Evolutionary conservation across 163 green algal genomes (phyloP).

Genomic region (Scenedesmus sp.): DNA sequence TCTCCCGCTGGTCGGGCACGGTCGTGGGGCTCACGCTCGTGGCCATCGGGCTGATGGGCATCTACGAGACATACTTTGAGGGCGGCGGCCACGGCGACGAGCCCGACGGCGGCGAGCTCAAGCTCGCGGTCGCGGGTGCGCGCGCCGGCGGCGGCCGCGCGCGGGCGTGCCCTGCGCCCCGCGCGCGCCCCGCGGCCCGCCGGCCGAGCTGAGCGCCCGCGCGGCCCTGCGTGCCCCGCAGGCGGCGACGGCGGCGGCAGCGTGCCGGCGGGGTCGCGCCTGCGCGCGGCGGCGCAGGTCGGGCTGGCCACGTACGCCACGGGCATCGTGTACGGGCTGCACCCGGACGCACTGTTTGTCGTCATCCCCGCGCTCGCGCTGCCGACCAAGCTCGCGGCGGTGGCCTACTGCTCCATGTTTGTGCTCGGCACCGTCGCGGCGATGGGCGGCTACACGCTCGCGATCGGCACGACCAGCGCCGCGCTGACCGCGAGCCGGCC

Average conservation of each 20-base stretch:
- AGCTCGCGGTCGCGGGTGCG: constrained; percentile 50
- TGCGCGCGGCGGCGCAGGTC: constrained; percentile 24
- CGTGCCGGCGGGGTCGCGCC: constrained; percentile 17
- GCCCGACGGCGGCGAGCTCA: constrained; percentile 54
- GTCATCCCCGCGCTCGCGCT: constrained; percentile 96
- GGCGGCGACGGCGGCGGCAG: neutral
- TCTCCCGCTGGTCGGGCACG: constrained; percentile 74
- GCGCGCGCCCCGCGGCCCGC: too few species aligned
- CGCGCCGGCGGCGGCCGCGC: neutral
- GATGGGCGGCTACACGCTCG: constrained; percentile 96
- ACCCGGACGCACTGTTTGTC: constrained; percentile 98
- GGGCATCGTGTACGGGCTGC: constrained; percentile 96
- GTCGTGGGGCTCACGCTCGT: constrained; percentile 93
- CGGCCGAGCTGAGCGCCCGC: too few species aligned
- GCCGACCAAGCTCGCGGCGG: constrained; percentile 87
- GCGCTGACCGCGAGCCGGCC: constrained; percentile 74
- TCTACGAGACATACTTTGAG: constrained; percentile 87
- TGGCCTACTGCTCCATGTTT: constrained; percentile 95
- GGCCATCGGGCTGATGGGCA: constrained; percentile 87
- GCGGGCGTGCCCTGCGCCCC: too few species aligned
- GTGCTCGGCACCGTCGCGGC: constrained; percentile 93
- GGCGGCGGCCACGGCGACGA: constrained; percentile 48
- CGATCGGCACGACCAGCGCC: constrained; percentile 83
- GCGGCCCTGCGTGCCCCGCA: too few species aligned
- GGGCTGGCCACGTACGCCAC: constrained; percentile 86